Evolutionary conservation across 2,329 filamentous ascomycete species (phyloP).

Genomic region (Pseudogymnoascus pannorum): DNA sequence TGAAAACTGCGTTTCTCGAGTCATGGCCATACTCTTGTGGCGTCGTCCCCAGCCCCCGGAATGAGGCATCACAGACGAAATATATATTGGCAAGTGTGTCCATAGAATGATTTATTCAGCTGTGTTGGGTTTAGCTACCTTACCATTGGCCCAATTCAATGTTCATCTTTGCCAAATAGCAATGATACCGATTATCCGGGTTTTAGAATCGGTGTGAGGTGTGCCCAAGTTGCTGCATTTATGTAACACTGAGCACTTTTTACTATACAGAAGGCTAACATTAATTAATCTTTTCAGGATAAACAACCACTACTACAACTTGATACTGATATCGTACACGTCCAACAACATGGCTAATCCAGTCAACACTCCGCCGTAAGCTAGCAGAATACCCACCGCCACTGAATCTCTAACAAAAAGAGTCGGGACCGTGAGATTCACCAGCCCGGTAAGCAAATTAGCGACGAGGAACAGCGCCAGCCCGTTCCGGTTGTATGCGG

Average conservation of each 20-base stretch:
- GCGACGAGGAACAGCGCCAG: slow-evolving; percentile 78
- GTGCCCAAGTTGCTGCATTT: background rate
- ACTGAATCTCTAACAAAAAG: slow-evolving; percentile 57
- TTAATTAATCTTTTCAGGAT: no score
- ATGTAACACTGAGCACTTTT: background rate
- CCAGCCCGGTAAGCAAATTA: slow-evolving; percentile 79
- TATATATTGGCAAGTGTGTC: background rate
- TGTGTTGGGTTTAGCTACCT: background rate
- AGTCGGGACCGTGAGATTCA: slow-evolving; percentile 83
- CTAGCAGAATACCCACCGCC: slow-evolving; percentile 68
- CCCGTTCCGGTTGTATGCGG: slow-evolving; percentile 83
- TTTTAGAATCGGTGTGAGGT: background rate
- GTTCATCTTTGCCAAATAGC: background rate
- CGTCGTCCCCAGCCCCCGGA: background rate
- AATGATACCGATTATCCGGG: background rate
- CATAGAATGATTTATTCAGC: background rate
- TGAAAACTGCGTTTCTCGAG: background rate
- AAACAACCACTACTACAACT: slow-evolving; percentile 49
- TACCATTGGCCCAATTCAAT: background rate
- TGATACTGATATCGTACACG: slow-evolving; percentile 59
- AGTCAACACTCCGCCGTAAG: slow-evolving; percentile 63
- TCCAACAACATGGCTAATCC: slow-evolving; percentile 62
- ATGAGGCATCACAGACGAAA: background rate
- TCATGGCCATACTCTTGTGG: background rate
- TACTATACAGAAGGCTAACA: no score